Conservation (phyloP, 306 rosid genomes). For the Nissolia schottii region DNA sequence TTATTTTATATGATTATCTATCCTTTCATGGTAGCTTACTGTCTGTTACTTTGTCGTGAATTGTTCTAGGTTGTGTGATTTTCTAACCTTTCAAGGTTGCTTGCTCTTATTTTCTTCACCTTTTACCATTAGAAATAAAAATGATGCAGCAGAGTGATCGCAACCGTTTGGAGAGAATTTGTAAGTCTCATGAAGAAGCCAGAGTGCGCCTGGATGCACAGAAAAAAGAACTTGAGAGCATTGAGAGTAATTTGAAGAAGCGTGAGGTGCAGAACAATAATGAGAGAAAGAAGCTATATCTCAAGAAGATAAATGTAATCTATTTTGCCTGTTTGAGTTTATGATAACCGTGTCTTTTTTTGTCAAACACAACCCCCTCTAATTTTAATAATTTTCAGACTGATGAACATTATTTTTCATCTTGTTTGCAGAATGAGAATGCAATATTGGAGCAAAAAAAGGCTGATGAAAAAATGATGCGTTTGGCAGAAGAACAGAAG, state of each 20-base stretch:
- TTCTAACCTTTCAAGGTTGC: constrained; percentile 9
- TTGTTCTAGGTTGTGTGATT: not conserved
- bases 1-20: not conserved
- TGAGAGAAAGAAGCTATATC: constrained; percentile 45
- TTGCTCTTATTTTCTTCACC: constrained; percentile 7
- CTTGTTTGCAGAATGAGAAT: constrained; percentile 49
- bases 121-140: constrained; percentile 41
- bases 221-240: constrained; percentile 40
- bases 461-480: constrained; percentile 57
- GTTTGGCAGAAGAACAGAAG: constrained; percentile 61
- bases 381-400: not conserved
- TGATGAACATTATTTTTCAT: not conserved
- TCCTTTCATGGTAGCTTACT: not conserved
- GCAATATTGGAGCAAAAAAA: constrained; percentile 64
- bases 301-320: constrained; percentile 54
- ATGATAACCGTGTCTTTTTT: not conserved
- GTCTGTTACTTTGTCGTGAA: not conserved
- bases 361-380: not conserved
- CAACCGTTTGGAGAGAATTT: constrained; percentile 27
- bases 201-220: constrained; percentile 37
- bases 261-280: constrained; percentile 44
- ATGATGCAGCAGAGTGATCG: constrained; percentile 35
- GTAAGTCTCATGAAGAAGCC: constrained; percentile 40
- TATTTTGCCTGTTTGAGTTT: not conserved
- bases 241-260: constrained; percentile 46